These are phyloP conservation scores for Peterozyma toletana DNA, from an alignment of 805 yeast species.

Conservation along the genomic window DNA sequence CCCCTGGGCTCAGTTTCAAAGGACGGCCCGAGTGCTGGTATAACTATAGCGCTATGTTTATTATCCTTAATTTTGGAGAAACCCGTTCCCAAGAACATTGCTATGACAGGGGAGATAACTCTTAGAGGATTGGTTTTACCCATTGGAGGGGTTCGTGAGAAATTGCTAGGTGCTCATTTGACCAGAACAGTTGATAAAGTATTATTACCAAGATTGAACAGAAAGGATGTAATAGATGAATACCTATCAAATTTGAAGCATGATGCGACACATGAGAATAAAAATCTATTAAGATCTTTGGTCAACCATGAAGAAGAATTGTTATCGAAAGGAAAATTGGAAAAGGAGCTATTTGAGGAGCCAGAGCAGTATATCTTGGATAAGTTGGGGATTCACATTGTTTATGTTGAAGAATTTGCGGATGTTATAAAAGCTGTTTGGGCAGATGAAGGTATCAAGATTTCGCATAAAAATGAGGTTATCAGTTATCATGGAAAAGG, in stretches of 20 bases:
- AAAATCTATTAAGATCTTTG: constrained; percentile 11
- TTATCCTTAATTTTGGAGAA: constrained; percentile 34
- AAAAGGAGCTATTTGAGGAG: constrained; percentile 19
- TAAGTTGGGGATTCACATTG: constrained; percentile 51
- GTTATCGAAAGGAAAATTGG: constrained; percentile 8
- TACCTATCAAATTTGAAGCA: constrained; percentile 25
- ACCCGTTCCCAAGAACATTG: constrained; percentile 42
- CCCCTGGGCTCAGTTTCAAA: constrained; percentile 41
- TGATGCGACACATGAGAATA: constrained; percentile 6
- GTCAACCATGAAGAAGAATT: constrained; percentile 15
- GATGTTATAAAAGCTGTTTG: constrained; percentile 72
- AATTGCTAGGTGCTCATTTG: constrained; percentile 71
- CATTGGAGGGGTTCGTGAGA: constrained; percentile 78
- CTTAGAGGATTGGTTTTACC: constrained; percentile 72
- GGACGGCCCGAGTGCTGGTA: constrained; percentile 44
- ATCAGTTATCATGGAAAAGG: background rate
- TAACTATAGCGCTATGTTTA: constrained; percentile 41
- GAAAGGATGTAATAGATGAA: constrained; percentile 61
- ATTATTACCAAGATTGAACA: constrained; percentile 63
- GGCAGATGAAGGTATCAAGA: constrained; percentile 31
- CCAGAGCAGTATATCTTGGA: constrained; percentile 44
- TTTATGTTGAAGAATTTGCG: constrained; percentile 69
- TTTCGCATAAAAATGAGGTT: too few species aligned
- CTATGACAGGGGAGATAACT: constrained; percentile 87
- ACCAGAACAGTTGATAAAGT: constrained; percentile 51